Base-by-base conservation (phyloP, 352 stramenopile species). In the Globisporangium mamillatum region DNA sequence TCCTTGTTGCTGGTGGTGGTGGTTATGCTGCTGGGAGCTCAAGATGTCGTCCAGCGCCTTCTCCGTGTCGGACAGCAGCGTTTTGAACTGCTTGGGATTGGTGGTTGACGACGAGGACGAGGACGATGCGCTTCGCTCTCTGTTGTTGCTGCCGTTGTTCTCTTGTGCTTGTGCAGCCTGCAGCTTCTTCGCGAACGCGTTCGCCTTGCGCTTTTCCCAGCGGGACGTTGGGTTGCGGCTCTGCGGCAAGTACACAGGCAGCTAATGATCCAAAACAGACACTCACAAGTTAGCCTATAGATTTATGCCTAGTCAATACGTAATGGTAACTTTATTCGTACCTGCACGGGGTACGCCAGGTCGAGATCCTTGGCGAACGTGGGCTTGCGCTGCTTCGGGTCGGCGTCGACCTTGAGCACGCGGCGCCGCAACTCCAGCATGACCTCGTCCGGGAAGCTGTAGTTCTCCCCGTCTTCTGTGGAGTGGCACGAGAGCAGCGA, bases 401-500 rank as follows among this genome's bases (percentile, higher is more conserved):
- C 70, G 3, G 61, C 67, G 59, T 84, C 76, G 55, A 74, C 68
- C 34, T 88, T 75, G 63, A 91, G 86, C 53, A 91, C 79, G 52
- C 85, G 80, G 29, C 82, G 80, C 36, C 85, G 76, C 60, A 93
- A 74, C 75, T 93, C 84, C 50, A 89, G 72, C 79, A 89, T 89
- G 20, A 81, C 82, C 1, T 81, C 78, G 66, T 90, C 80, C 0
- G 81, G 80, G 38, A 83, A 75, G 32, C 73, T 61, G 58, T 77
- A 75, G 60, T 78, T 75, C 9, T 50, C 56, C 2, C 24, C 55
- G 8, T 36, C 55, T 4, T 84, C 76, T 3, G 74, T 76, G 44
- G 69, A 71, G 67, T 82, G 74, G 63, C 75, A 82, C 58, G 80
- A 89, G 5, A 91, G 77, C 41, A 93, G 70, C 63, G 85, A 84